Base-by-base conservation (phyloP, 176 grass and related monocot species). In the Themeda triandra region DNA sequence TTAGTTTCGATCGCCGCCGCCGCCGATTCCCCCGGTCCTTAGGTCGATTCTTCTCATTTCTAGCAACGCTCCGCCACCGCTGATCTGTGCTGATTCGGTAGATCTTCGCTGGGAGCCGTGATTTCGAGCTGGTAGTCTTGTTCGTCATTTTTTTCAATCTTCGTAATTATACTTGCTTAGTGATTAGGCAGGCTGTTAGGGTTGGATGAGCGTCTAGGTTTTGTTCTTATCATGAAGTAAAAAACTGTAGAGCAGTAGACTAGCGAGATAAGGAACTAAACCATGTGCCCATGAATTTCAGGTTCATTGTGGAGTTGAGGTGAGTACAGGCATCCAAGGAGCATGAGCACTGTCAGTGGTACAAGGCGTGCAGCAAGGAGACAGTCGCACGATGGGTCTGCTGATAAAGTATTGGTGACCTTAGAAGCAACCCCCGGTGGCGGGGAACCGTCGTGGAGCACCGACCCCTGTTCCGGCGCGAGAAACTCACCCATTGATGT, bases 401-500 rank as follows among this genome's bases (percentile, higher is more conserved):
- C 27, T 66, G 88, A 83, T 68, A 90, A 90, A 72, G 45, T 86
- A 7, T 74, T 90, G 8, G 88, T 90, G 36, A 79, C 83, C 36
- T 19, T 86, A 37, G 83, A 78, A 25, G 56, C 25, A 19, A 71
- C 14, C 36, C 31, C 88, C 56, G 45, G 71, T 4, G 13, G 78
- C 13, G 19, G 63, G 40, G 27, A 90, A 56, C 33, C 32, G 3
- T 15, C 65, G 7, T 8, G 72, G 25, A 5, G 51, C 24, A 33
- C 32, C 72, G 10, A 6, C 45, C 36, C n/a, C n/a, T n/a, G n/a
- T n/a, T n/a, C 31, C 46, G 88, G 88, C 1, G 88, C 66, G 2
- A 66, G 35, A 24, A 45, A 69, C 35, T 78, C 84, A 19, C 88
- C 88, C n/a, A 90, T 90, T 37, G 84, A 90, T 27, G 84, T 90